Evolutionary conservation across 2,329 filamentous ascomycete species (phyloP), one percentile per base, ranked within the genome.

Genomic region (Aureobasidium zeae): DNA sequence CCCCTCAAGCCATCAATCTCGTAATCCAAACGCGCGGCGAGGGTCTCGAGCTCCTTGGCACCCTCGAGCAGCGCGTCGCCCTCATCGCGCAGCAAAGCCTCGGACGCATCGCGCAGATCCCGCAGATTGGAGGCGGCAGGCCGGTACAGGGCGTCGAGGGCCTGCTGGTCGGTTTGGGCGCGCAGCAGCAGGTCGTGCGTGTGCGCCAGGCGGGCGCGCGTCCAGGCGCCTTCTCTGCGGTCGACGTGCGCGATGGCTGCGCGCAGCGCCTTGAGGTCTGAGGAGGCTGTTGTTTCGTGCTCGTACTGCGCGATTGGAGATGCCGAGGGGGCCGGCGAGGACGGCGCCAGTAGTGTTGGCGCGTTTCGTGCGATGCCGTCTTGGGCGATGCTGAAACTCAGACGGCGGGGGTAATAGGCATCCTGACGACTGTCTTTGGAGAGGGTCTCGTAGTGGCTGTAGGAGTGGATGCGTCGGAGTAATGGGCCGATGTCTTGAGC

Each of bases 21-120:
- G 62, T 96, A 96, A 56, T 96, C 88, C 44, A 96, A 70, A 62
- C 88, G 88, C 15, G 86, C 86, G 2, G 82, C 78, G 28, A 93
- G 68, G 16, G 82, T 75, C 59, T 94, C 87, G 11, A 95, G 71
- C 50, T 91, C 84, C 59, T 82, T 82, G 48, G 87, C 69, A 12
- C 74, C 73, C 57, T 91, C 85, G 3, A 74, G 76, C 26, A 94
- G 67, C 41, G 74, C 71, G 16, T 72, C 71, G 29, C 80, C 76
- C 62, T 93, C 83, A 35, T 81, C 76, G 0, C 72, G 71, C 8
- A 94, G 64, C 12, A 86, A 66, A 46, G 84, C 81, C 24, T 81
- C 75, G 1, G 81, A 80, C 46, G 73, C 72, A 45, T 82, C 73
- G 49, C 79, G 76, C 12, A 87, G 70, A 12, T 71, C 71, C 51